These are phyloP conservation scores for Tylopilus rubrobrunneus DNA, from an alignment of 768 basidiomycete genomes.

Conservation along the genomic window DNA sequence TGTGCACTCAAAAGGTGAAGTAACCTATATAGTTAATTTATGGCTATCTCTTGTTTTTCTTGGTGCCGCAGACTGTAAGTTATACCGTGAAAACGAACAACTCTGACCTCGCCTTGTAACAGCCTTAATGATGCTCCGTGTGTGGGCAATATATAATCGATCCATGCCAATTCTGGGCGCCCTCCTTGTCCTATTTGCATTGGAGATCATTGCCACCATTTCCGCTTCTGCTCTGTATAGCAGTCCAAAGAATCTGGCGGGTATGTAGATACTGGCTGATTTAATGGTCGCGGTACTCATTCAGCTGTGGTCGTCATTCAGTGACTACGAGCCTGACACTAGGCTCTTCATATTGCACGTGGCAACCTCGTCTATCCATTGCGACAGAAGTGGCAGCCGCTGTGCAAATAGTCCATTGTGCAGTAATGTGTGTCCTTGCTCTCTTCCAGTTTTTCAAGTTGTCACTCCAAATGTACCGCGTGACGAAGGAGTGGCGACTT, in stretches of 20 bases:
- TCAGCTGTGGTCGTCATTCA: too few relatives aligned
- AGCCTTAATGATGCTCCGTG: conserved; percentile 1
- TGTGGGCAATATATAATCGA: too few relatives aligned
- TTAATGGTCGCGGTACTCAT: too few relatives aligned
- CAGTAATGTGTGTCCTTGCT: neutral
- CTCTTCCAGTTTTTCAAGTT: neutral
- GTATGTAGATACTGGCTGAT: neutral
- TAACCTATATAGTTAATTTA: neutral
- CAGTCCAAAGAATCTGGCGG: neutral
- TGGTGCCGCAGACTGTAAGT: conserved; percentile 1
- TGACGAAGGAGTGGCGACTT: neutral
- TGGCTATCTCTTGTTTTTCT: neutral
- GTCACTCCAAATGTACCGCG: neutral
- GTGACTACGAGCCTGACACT: too few relatives aligned
- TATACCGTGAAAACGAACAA: too few relatives aligned
- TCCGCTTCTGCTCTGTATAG: neutral
- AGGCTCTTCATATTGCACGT: too few relatives aligned
- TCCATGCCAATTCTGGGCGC: too few relatives aligned
- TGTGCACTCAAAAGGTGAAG: neutral
- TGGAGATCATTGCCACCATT: neutral
- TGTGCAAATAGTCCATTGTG: neutral
- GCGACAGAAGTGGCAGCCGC: too few relatives aligned
- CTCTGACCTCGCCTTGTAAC: too few relatives aligned
- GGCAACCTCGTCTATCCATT: too few relatives aligned
- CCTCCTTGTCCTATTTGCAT: too few relatives aligned